Percentiles rank a stretch among this genome's conserved stretches.
Conservation (phyloP, 805 yeast genomes). For the Cyberlindnera samutprakarnensis region DNA sequence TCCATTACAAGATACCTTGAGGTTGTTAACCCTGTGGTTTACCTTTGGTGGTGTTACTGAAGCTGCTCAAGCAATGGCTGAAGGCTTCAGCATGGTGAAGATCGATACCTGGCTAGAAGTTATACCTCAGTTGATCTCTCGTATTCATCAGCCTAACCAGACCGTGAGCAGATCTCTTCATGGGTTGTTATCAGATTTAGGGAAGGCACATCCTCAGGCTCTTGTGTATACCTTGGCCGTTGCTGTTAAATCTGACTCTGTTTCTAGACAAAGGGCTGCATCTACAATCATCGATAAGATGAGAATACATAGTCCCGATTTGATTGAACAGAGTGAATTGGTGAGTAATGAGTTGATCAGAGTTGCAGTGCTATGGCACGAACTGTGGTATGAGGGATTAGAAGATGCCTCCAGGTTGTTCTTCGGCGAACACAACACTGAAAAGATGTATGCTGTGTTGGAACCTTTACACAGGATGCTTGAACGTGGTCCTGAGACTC, state of each 20-base stretch:
- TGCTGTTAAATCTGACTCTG: constrained; percentile 89
- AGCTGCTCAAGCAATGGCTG: constrained; percentile 83
- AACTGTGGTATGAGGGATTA: constrained; percentile 94
- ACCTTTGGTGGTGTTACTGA: constrained; percentile 91
- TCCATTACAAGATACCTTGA: constrained; percentile 86
- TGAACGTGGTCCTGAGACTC: constrained; percentile 83
- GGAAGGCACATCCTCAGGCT: constrained; percentile 96
- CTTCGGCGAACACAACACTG: constrained; percentile 91
- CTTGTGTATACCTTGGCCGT: constrained; percentile 92
- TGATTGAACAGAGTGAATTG: constrained; percentile 88
- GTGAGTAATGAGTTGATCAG: constrained; percentile 92
- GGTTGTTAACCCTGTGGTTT: constrained; percentile 91
- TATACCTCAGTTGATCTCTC: constrained; percentile 89
- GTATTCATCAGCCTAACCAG: constrained; percentile 92
- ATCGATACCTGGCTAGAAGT: constrained; percentile 95
- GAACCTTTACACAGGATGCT: constrained; percentile 85
- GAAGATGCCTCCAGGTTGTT: constrained; percentile 93
- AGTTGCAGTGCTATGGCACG: constrained; percentile 96
- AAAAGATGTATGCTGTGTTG: constrained; percentile 85
- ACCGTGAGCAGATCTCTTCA: constrained; percentile 74
- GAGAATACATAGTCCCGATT: constrained; percentile 75
- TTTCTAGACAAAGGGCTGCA: constrained; percentile 87
- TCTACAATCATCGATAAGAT: constrained; percentile 83
- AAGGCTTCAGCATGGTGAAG: constrained; percentile 83
- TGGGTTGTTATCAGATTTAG: constrained; percentile 76